Conservation (phyloP, 78 protist species). For the Tieghemostelium lacteum region DNA sequence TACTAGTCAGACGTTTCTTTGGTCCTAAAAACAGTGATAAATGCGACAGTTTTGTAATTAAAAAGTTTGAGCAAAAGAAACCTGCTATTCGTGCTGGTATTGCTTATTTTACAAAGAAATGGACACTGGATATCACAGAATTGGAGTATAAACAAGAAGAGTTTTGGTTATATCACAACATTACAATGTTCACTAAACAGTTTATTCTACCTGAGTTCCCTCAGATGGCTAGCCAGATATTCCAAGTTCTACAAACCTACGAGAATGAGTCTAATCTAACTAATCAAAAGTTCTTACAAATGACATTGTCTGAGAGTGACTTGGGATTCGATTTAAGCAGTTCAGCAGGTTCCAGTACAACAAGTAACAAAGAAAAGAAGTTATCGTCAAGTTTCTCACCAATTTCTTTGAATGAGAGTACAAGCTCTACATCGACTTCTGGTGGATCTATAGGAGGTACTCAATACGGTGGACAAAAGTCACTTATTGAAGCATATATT, state of each 20-base stretch:
- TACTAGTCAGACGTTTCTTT: slow-evolving; percentile 57
- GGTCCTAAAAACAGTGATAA: slow-evolving; percentile 43
- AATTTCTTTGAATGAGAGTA: no score
- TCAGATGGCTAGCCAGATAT: slow-evolving; percentile 4
- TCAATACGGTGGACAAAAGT: no score
- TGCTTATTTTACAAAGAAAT: slow-evolving; percentile 21
- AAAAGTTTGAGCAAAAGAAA: slow-evolving; percentile 58
- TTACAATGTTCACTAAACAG: slow-evolving; percentile 14
- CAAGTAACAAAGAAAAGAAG: no score
- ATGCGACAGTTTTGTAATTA: slow-evolving; percentile 22
- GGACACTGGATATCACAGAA: slow-evolving; percentile 54
- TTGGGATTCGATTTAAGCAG: no score
- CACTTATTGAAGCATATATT: slow-evolving; percentile 52
- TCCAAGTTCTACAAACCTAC: neutral
- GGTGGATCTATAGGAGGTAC: no score
- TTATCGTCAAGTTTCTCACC: no score
- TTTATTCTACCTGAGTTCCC: slow-evolving; percentile 20
- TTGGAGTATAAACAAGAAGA: slow-evolving; percentile 50
- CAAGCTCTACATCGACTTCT: no score
- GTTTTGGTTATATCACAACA: slow-evolving; percentile 32
- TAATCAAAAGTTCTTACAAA: slow-evolving; percentile 33
- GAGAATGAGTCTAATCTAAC: slow-evolving; percentile 34
- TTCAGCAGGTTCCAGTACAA: no score
- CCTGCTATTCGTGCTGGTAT: slow-evolving; percentile 27
- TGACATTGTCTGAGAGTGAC: slow-evolving; percentile 17